phyloP scores from a whole-genome alignment of 305 asterid genomes.

The Andrographis paniculata region DNA sequence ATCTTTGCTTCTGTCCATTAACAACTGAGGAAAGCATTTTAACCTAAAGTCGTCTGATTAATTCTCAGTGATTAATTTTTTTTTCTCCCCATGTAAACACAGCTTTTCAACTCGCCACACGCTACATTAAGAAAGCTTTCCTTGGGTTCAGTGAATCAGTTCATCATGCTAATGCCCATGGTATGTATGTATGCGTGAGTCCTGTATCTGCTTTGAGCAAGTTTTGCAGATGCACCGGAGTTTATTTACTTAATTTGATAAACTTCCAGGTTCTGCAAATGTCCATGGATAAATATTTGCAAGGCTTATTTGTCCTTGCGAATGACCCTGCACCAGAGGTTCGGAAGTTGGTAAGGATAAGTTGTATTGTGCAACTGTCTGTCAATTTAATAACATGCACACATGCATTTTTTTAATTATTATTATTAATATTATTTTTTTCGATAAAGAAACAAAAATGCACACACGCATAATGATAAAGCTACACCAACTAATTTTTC shows the following conservation, averaged over 20 bases:
- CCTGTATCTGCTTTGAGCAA: conserved; percentile 5
- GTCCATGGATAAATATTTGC: conserved; percentile 88
- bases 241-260: conserved; percentile 8
- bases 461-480: no score
- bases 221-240: conserved; percentile 3
- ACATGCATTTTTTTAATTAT: no score
- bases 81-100: conserved; percentile 28
- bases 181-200: conserved; percentile 43
- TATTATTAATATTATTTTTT: no score
- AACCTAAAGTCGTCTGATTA: neutral
- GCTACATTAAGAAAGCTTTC: conserved; percentile 68
- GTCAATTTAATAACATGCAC: neutral
- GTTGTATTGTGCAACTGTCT: neutral
- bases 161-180: conserved; percentile 84
- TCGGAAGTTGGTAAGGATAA: conserved; percentile 83
- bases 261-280: conserved; percentile 51
- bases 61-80: neutral
- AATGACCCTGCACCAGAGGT: conserved; percentile 78
- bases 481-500: neutral
- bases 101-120: conserved; percentile 86
- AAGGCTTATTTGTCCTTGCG: conserved; percentile 87
- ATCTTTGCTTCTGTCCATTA: neutral
- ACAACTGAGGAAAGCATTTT: neutral
- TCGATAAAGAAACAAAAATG: no score
- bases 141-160: conserved; percentile 80